These are phyloP conservation scores for Candida chauliodis DNA, from an alignment of 805 yeast genomes.

Conservation along the genomic window DNA sequence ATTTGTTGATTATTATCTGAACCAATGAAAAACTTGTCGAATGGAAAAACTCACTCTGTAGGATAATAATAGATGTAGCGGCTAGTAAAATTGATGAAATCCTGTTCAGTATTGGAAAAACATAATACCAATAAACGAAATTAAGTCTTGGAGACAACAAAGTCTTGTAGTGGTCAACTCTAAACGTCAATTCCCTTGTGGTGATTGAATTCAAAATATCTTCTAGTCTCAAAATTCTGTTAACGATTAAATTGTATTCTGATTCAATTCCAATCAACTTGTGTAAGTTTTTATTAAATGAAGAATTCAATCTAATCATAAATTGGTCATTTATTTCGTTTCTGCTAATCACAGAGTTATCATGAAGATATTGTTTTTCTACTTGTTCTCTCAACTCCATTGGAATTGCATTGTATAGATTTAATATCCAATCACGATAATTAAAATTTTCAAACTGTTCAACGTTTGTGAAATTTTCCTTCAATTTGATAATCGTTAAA, in stretches of 20 bases:
- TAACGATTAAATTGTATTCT: constrained; percentile 51
- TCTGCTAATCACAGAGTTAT: constrained; percentile 20
- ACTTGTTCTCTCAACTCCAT: constrained; percentile 28
- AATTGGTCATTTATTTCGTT: constrained; percentile 38
- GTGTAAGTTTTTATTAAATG: constrained; percentile 50
- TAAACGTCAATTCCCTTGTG: constrained; percentile 16
- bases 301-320: constrained; percentile 49
- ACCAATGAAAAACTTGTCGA: constrained; percentile 63
- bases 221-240: constrained; percentile 50
- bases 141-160: constrained; percentile 38
- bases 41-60: constrained; percentile 75
- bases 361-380: constrained; percentile 26
- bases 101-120: constrained; percentile 47
- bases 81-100: constrained; percentile 41
- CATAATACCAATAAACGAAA: constrained; percentile 37
- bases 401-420: constrained; percentile 46
- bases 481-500: constrained; percentile 52
- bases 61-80: constrained; percentile 47
- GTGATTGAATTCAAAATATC: constrained; percentile 48
- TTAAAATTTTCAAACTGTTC: constrained; percentile 27
- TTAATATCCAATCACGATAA: constrained; percentile 63
- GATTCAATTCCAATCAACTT: constrained; percentile 52
- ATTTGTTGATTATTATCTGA: constrained; percentile 33
- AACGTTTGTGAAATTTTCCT: constrained; percentile 36
- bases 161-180: constrained; percentile 16